These are phyloP conservation scores for Daedaleopsis nitida DNA, from an alignment of 768 basidiomycete species.

Conservation along the genomic window DNA sequence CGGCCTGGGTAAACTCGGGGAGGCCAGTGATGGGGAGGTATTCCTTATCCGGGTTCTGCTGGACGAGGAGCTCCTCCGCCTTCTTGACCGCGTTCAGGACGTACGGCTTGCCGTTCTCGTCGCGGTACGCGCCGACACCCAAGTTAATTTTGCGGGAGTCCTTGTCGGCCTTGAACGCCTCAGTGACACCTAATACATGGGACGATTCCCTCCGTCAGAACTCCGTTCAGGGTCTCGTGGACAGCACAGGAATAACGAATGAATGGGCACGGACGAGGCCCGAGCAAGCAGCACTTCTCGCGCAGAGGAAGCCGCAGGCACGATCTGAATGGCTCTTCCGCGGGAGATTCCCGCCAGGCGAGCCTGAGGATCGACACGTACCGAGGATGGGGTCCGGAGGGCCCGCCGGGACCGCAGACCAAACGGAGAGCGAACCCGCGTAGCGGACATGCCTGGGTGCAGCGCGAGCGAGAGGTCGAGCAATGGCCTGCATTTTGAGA, in stretches of 20 bases:
- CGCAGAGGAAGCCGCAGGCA: background rate
- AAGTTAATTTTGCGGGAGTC: conserved; percentile 94
- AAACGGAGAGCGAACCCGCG: conserved; percentile 60
- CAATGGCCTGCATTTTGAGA: conserved; percentile 44
- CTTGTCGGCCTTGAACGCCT: conserved; percentile 96
- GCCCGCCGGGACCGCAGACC: conserved; percentile 82
- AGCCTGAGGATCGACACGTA: conserved; percentile 35
- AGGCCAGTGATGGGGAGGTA: conserved; percentile 96
- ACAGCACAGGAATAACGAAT: background rate
- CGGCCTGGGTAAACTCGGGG: conserved; percentile 79
- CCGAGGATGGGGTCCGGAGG: conserved; percentile 95
- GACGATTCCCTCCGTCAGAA: background rate
- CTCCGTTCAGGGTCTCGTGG: conserved; percentile 10
- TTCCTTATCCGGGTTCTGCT: conserved; percentile 83
- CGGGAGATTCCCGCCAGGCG: conserved; percentile 9
- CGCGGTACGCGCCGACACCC: conserved; percentile 96
- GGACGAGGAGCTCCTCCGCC: conserved; percentile 76
- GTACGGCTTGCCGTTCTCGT: conserved; percentile 93
- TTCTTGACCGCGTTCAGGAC: conserved; percentile 88
- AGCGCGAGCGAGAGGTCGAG: conserved; percentile 51
- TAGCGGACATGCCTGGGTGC: conserved; percentile 41
- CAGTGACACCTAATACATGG: conserved; percentile 67
- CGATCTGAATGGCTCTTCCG: conserved; percentile 10
- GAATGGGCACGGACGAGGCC: background rate
- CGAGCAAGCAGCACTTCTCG: background rate